phyloP scores from a whole-genome alignment of 768 basidiomycete genomes.

The Boletus sp. region DNA sequence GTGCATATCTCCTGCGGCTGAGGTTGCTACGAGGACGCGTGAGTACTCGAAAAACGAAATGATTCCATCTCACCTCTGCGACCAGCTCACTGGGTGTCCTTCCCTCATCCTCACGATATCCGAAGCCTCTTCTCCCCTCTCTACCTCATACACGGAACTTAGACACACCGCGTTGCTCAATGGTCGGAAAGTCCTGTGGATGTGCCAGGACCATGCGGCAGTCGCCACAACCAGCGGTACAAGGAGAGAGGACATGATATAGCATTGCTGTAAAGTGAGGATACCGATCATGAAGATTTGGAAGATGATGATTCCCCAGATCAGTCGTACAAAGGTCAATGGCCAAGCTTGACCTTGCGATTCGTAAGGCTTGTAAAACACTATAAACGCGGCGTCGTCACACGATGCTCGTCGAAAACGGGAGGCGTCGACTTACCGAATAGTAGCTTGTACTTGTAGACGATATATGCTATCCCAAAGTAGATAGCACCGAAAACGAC shows the following conservation, averaged over 20 bases:
- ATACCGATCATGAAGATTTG: constrained; percentile 96
- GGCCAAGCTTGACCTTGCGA: constrained; percentile 98
- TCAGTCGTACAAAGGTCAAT: constrained; percentile 86
- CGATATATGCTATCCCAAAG: constrained; percentile 93
- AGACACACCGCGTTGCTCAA: constrained; percentile 82
- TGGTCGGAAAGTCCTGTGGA: constrained; percentile 62
- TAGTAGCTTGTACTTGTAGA: constrained; percentile 97
- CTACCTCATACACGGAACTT: constrained; percentile 84
- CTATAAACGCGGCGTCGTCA: constrained; percentile 39
- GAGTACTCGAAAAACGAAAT: not conserved
- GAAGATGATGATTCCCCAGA: constrained; percentile 92
- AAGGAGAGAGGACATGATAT: constrained; percentile 59
- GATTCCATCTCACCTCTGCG: constrained; percentile 62
- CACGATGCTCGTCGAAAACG: not conserved
- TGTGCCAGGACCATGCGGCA: constrained; percentile 77
- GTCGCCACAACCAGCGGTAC: constrained; percentile 77
- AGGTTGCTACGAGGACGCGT: constrained; percentile 56
- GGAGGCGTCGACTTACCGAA: constrained; percentile 61
- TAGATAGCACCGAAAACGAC: constrained; percentile 94
- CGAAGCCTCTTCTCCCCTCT: constrained; percentile 83
- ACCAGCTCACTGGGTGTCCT: constrained; percentile 86
- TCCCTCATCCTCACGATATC: constrained; percentile 72
- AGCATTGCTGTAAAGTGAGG: constrained; percentile 68
- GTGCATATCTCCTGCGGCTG: constrained; percentile 83
- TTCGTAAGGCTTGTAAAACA: constrained; percentile 99